Evolutionary conservation across 2,329 filamentous ascomycete species (phyloP).

Genomic region (Sporothrix brunneoviolacea): DNA sequence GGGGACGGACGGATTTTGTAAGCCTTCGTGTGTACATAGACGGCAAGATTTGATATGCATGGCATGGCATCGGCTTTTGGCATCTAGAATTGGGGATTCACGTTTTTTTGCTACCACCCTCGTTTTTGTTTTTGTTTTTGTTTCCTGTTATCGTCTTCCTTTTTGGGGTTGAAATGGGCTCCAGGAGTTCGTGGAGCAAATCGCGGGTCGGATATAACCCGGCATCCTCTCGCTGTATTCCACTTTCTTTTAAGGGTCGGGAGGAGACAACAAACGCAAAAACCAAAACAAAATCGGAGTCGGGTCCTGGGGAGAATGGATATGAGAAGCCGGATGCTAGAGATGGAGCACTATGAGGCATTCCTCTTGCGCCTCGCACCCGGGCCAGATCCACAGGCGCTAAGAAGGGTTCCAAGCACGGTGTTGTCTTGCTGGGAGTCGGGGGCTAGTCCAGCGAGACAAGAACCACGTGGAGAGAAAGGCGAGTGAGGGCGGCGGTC

Average conservation of each 20-base stretch:
- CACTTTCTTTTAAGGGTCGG: slow-evolving; percentile 29
- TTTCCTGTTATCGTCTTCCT: slow-evolving; percentile 20
- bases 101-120: neutral
- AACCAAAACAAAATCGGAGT: neutral
- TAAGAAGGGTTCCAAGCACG: neutral
- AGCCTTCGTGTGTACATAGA: slow-evolving; percentile 39
- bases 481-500: slow-evolving; percentile 9
- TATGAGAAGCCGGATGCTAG: too few species aligned
- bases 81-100: slow-evolving; percentile 37
- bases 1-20: slow-evolving; percentile 27
- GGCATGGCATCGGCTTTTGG: slow-evolving; percentile 42
- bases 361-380: neutral
- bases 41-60: slow-evolving; percentile 43
- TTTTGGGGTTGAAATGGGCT: slow-evolving; percentile 25
- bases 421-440: slow-evolving; percentile 24
- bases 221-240: slow-evolving; percentile 37
- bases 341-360: too few species aligned
- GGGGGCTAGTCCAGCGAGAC: slow-evolving; percentile 27
- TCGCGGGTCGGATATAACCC: slow-evolving; percentile 29
- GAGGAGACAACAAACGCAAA: slow-evolving; percentile 8
- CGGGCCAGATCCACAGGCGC: neutral
- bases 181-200: slow-evolving; percentile 42
- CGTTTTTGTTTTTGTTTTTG: neutral
- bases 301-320: neutral
- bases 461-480: neutral